A percentile compares a stretch with the other conserved stretches of the same genome.
phyloP scores from a whole-genome alignment of 129 eudicot genomes.

The Erigeron canadensis region DNA sequence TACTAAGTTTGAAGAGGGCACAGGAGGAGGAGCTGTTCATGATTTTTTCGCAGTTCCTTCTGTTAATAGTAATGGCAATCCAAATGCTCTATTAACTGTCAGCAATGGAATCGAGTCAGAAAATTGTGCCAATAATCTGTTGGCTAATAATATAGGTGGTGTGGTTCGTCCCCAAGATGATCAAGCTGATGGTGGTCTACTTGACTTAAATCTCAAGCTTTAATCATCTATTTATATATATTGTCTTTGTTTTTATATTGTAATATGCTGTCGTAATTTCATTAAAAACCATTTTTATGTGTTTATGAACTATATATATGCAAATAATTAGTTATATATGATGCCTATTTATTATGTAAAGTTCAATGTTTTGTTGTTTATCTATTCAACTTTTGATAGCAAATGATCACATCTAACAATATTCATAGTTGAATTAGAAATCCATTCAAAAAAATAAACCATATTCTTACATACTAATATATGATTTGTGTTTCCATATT shows the following conservation, averaged over 20 bases:
- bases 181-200: constrained; percentile 39
- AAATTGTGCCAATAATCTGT: constrained; percentile 19
- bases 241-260: constrained; percentile 21
- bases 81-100: not conserved
- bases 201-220: constrained; percentile 63
- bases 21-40: constrained; percentile 12
- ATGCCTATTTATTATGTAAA: constrained; percentile 4
- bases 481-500: too few species aligned
- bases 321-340: constrained; percentile 13
- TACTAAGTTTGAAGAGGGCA: constrained; percentile 21
- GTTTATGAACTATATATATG: constrained; percentile 17
- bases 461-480: too few species aligned
- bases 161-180: constrained; percentile 11
- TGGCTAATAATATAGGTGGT: constrained; percentile 22
- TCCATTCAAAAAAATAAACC: not conserved
- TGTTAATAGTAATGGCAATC: constrained; percentile 22
- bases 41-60: constrained; percentile 40
- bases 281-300: constrained; percentile 11
- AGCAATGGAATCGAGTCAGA: constrained; percentile 27
- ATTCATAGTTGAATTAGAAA: not conserved
- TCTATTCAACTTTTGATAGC: too few species aligned
- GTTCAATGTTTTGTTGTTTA: constrained; percentile 1
- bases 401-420: not conserved
- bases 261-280: constrained; percentile 4
- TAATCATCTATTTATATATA: constrained; percentile 17